Percentiles rank a stretch among this genome's conserved stretches.
phyloP scores from a whole-genome alignment of 2,329 filamentous ascomycete species.

The Alternaria sp. region DNA sequence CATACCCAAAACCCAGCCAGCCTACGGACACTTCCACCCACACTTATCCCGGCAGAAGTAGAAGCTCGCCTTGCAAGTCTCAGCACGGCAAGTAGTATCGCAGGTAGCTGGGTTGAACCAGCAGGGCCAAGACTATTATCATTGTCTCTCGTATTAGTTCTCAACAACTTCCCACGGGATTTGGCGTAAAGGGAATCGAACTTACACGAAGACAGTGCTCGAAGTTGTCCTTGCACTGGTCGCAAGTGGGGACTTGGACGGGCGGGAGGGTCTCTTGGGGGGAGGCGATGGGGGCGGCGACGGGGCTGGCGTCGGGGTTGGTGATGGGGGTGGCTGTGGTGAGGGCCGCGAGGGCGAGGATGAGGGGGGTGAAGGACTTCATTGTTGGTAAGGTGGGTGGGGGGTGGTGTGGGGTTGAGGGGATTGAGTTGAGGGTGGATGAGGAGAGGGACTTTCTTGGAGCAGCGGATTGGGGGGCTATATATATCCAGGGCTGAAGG shows the following conservation, averaged over 20 bases:
- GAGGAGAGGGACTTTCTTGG: background rate
- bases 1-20: background rate
- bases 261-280: background rate
- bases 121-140: background rate
- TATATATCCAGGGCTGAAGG: background rate
- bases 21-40: background rate
- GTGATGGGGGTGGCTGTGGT: background rate
- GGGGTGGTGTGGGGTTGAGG: background rate
- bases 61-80: background rate
- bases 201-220: background rate
- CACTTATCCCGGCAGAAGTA: constrained; percentile 27
- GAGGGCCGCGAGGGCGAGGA: background rate
- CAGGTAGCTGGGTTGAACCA: background rate
- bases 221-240: background rate
- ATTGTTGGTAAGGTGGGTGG: background rate
- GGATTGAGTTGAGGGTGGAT: background rate
- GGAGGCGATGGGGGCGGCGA: background rate
- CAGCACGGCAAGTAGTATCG: background rate
- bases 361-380: background rate
- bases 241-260: background rate
- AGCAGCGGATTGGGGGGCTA: background rate
- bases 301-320: background rate
- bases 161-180: too few species aligned
- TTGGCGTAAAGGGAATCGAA: too few species aligned
- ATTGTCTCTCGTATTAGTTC: background rate